phyloP scores from a whole-genome alignment of 331 rosid genomes.

The Quercus phellos region DNA sequence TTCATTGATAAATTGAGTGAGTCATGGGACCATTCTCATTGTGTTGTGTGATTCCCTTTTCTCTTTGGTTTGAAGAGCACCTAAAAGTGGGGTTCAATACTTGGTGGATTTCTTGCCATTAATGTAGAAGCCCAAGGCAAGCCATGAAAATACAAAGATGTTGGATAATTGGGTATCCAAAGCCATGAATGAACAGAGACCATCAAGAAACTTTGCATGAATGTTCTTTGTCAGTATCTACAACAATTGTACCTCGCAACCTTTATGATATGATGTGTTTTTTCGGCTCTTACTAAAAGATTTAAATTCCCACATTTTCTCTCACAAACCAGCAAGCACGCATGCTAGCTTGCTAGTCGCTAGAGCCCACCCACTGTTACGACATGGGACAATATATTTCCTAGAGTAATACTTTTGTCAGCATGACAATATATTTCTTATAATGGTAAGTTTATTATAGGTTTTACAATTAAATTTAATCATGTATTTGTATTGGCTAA shows the following conservation, averaged over 20 bases:
- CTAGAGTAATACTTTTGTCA: not conserved
- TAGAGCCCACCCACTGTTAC: not conserved
- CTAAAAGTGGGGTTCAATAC: constrained; percentile 6
- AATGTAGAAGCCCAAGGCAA: constrained; percentile 8
- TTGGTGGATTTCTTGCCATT: constrained; percentile 26
- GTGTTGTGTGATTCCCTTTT: not conserved
- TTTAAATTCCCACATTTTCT: not conserved
- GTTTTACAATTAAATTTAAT: too few species aligned
- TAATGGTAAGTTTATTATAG: too few species aligned
- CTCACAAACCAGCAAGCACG: not conserved
- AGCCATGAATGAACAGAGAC: constrained; percentile 9
- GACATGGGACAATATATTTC: not conserved
- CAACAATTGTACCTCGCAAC: not conserved
- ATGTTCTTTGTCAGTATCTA: constrained; percentile 3
- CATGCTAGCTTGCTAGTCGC: not conserved
- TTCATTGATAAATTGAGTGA: not conserved
- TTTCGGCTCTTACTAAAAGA: not conserved
- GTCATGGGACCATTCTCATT: constrained; percentile 7
- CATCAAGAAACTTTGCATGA: not conserved
- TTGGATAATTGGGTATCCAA: constrained; percentile 34
- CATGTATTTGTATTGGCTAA: too few species aligned
- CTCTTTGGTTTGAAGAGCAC: not conserved
- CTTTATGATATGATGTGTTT: not conserved
- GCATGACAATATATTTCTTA: not conserved
- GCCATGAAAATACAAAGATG: constrained; percentile 23